Conservation (phyloP, 2,329 filamentous ascomycete species). For the Thelonectria blattea region DNA sequence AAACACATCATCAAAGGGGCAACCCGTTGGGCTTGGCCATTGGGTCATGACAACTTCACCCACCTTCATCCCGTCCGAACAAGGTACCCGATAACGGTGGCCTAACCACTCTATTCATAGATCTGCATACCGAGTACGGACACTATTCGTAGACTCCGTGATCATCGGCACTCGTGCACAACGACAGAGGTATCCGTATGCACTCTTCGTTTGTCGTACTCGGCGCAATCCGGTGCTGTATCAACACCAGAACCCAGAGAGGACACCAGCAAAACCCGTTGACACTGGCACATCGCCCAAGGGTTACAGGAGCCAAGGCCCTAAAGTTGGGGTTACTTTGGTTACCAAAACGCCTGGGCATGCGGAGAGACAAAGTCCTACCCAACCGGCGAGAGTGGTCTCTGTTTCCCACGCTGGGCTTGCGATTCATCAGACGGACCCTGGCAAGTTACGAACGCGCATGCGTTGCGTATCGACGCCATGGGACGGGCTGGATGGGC, state of each 20-base stretch:
- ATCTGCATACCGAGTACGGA: background rate
- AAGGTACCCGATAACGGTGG: background rate
- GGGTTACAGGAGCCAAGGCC: background rate
- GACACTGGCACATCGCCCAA: background rate
- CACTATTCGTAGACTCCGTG: no score
- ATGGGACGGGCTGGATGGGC: background rate
- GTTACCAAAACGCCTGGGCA: constrained; percentile 10
- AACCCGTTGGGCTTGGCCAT: background rate
- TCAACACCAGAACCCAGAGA: background rate
- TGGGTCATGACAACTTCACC: background rate
- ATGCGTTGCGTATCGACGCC: constrained; percentile 7
- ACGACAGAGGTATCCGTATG: background rate
- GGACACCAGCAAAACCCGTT: no score
- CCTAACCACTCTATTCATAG: background rate
- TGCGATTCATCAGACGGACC: constrained; percentile 1
- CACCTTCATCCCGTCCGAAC: no score
- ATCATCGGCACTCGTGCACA: background rate
- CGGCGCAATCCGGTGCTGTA: background rate
- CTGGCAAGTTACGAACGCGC: constrained; percentile 16
- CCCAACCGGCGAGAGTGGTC: constrained; percentile 1
- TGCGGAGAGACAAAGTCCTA: constrained; percentile 5
- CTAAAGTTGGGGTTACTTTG: background rate
- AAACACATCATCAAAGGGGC: background rate
- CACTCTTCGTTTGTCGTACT: background rate
- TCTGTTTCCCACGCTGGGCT: constrained; percentile 7